Evolutionary conservation across 148 eudicot species (phyloP), one percentile per base, ranked within the genome.

Genomic region (Rhododendron ovatum): DNA sequence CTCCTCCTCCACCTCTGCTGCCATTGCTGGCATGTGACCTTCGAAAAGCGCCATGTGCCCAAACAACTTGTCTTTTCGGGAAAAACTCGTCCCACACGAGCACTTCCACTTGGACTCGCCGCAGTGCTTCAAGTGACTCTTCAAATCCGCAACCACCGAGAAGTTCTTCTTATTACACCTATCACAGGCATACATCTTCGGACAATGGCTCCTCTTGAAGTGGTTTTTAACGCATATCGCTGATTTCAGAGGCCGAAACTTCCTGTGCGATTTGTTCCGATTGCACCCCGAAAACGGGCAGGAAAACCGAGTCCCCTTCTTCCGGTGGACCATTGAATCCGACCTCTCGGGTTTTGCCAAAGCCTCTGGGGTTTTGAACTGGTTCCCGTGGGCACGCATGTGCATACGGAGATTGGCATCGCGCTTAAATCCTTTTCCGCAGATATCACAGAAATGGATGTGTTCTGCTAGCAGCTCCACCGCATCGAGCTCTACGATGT

Each of bases 361-460:
- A 0, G 96, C 92, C 59, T 90, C 89, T 0, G 85, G 87, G 28
- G 93, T 89, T 90, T 94, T 92, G 88, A 85, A 94, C 86, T 90
- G 87, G 75, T 94, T 84, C 0, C 96, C 96, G 82, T 94, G 96
- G 11, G 94, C 94, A 3, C 96, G 86, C 93, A 92, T 94, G 61
- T 94, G 96, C 96, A 94, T 94, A 59, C 96, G 88, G 41, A 94
- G 87, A 82, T 94, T 94, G 3, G 96, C 96, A 71, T 94, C 96
- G 0, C 96, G 92, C 76, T 91, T 94, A 83, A 94, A 94, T 8
- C 94, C 94, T 48, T 94, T 94, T 4, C 94, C 96, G 37, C 98
- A 96, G 20, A 96, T 69, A 20, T 91, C 92, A 83, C 98, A 96
- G 53, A 93, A 89, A 86, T 96, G 98, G 50, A 91, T 83, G 84